Base-by-base conservation (phyloP, 495 filamentous ascomycete genomes). In the Aspergillus sclerotiicarbonarius region DNA sequence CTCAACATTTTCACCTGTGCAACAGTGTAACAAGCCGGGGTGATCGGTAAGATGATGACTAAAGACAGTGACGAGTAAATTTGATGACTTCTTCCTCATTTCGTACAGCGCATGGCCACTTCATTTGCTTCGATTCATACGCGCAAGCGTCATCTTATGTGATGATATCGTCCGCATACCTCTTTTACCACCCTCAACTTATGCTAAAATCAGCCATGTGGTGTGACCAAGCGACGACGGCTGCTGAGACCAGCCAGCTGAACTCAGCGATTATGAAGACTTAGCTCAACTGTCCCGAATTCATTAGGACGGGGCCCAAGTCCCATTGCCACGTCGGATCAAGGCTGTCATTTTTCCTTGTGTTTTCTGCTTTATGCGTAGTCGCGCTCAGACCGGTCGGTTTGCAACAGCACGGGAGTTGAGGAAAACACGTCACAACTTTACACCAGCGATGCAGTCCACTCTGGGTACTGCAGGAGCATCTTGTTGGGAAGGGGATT, bases 361-460 rank as follows among this genome's bases (percentile, higher is more conserved):
- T 41, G 37, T 41, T n/a, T 25, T 41, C 37, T 41, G 37, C 37
- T 41, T 41, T n/a, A 13, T 41, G 37, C 37, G 37, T 41, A 41
- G 13, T 6, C 13, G 37, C 37, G 37, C 37, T n/a, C 37, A 41
- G 37, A 12, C 37, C 37, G 37, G 13, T 41, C 37, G n/a, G n/a
- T 41, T 41, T 41, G 37, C 37, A 41, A 41, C 37, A 41, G n/a
- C 37, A 41, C 37, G 13, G 37, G 37, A n/a, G 37, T 5, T 25
- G 37, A 41, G 37, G 37, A 41, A n/a, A 47, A 18, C 31, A 32
- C 44, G 48, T 45, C 21, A 57, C 35, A 48, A 41, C 37, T 41
- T 51, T 18, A 70, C 85, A 70, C 85, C 85, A 88, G 77, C 84
- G 85, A 84, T 82, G 85, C 81, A 84, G 80, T 78, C 78, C 81